Conservation (phyloP, 768 basidiomycete genomes). For the Trametes coccinea region DNA sequence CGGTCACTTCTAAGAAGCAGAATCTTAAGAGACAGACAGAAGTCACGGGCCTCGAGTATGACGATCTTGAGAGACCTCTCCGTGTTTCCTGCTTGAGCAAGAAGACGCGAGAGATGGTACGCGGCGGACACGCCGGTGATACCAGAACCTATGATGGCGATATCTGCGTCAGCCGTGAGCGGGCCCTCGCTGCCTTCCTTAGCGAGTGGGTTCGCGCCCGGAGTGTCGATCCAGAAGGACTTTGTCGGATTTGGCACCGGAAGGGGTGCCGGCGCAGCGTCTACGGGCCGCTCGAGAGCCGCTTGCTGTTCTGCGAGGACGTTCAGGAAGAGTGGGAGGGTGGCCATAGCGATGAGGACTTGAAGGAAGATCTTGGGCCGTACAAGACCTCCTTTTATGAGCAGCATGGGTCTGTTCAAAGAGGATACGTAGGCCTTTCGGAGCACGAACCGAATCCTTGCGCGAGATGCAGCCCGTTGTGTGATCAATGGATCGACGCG, state of each 20-base stretch:
- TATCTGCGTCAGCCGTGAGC: slow-evolving; percentile 61
- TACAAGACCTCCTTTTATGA: no score
- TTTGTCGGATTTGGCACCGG: slow-evolving; percentile 66
- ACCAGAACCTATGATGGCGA: slow-evolving; percentile 80
- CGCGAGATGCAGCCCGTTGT: no score
- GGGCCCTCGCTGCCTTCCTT: slow-evolving; percentile 62
- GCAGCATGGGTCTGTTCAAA: no score
- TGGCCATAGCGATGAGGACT: slow-evolving; percentile 12
- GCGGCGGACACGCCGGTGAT: slow-evolving; percentile 76
- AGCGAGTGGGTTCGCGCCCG: slow-evolving; percentile 66
- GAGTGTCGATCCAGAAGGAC: slow-evolving; percentile 69
- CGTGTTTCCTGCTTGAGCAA: slow-evolving; percentile 13
- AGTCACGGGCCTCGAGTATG: slow-evolving; percentile 82
- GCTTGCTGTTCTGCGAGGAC: slow-evolving; percentile 21
- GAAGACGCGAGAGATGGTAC: slow-evolving; percentile 59
- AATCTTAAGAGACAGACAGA: slow-evolving; percentile 55
- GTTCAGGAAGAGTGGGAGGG: slow-evolving; percentile 24
- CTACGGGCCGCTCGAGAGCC: slow-evolving; percentile 14
- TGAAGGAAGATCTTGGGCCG: neutral
- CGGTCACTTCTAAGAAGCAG: neutral
- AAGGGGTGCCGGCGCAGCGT: slow-evolving; percentile 31
- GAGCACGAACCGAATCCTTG: no score
- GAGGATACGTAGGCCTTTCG: no score
- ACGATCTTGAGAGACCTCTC: slow-evolving; percentile 47
- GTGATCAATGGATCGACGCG: no score